Conservation (phyloP, 345 rosid genomes). For the Arabis hirsuta region DNA sequence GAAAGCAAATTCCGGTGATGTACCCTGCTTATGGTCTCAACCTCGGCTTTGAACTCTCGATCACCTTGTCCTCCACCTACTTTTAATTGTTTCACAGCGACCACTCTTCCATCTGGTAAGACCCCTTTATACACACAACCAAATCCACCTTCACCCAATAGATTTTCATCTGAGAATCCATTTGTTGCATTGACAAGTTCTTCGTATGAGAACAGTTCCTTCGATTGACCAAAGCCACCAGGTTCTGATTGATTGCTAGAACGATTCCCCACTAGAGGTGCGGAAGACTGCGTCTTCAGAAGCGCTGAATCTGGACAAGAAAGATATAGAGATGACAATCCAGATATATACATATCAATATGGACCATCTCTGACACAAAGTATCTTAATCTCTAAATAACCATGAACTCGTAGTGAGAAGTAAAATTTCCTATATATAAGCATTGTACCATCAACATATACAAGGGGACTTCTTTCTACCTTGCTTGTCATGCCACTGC, state of each 20-base stretch:
- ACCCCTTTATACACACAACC: conserved; percentile 85
- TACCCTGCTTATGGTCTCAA: conserved; percentile 88
- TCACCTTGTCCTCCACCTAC: conserved; percentile 91
- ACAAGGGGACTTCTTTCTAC: conserved; percentile 19
- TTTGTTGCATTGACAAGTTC: conserved; percentile 74
- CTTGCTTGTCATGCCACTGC: not conserved
- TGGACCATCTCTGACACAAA: not conserved
- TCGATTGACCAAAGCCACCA: conserved; percentile 77
- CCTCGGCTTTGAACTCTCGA: conserved; percentile 92
- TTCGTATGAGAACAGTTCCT: conserved; percentile 70
- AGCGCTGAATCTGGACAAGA: conserved; percentile 59
- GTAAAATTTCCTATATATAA: not conserved
- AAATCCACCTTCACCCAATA: conserved; percentile 96
- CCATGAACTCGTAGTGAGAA: conserved; percentile 3
- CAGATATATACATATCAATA: not conserved
- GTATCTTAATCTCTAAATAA: conserved; percentile 3
- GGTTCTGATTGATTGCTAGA: conserved; percentile 65
- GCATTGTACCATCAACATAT: conserved; percentile 2
- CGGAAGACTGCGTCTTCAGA: conserved; percentile 62
- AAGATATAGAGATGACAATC: conserved; percentile 11
- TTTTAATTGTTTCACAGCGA: conserved; percentile 89
- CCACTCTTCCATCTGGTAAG: conserved; percentile 82
- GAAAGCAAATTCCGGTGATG: conserved; percentile 97
- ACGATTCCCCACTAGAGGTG: conserved; percentile 67
- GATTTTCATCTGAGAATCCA: conserved; percentile 75